Evolutionary conservation across 2,329 filamentous ascomycete species (phyloP).

Genomic region (Arachnopeziza araneosa): DNA sequence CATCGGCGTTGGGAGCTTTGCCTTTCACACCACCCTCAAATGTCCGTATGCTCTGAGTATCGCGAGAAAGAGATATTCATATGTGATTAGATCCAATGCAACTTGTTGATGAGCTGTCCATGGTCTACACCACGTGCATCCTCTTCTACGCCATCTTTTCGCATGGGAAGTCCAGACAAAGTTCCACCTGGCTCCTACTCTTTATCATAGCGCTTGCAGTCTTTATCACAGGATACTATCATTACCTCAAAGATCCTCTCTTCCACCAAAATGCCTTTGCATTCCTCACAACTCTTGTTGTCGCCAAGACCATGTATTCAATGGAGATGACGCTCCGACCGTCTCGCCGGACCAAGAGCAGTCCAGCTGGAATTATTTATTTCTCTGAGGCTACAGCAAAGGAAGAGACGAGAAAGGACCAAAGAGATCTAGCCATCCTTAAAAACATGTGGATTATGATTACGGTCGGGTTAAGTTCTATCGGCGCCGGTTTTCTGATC

Average conservation of each 20-base stretch:
- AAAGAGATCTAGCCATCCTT: constrained; percentile 54
- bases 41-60: constrained; percentile 16
- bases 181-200: constrained; percentile 42
- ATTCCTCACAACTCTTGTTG: constrained; percentile 51
- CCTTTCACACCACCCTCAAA: constrained; percentile 31
- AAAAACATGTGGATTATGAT: constrained; percentile 58
- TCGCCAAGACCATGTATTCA: constrained; percentile 50
- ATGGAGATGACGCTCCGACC: constrained; percentile 46
- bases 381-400: constrained; percentile 27
- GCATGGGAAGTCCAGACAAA: constrained; percentile 5
- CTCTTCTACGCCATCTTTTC: constrained; percentile 63
- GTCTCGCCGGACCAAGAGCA: constrained; percentile 48
- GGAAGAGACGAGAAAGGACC: constrained; percentile 45
- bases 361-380: constrained; percentile 34
- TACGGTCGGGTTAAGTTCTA: constrained; percentile 55
- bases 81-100: constrained; percentile 56
- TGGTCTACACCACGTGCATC: constrained; percentile 67
- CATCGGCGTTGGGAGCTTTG: constrained; percentile 29
- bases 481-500: constrained; percentile 58
- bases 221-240: constrained; percentile 65
- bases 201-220: constrained; percentile 43
- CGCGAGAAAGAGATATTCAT: not conserved
- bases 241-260: constrained; percentile 57
- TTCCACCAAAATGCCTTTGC: constrained; percentile 67
- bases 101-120: constrained; percentile 62